phyloP scores from a whole-genome alignment of 495 filamentous ascomycete genomes.

The Bombardia bombarda region DNA sequence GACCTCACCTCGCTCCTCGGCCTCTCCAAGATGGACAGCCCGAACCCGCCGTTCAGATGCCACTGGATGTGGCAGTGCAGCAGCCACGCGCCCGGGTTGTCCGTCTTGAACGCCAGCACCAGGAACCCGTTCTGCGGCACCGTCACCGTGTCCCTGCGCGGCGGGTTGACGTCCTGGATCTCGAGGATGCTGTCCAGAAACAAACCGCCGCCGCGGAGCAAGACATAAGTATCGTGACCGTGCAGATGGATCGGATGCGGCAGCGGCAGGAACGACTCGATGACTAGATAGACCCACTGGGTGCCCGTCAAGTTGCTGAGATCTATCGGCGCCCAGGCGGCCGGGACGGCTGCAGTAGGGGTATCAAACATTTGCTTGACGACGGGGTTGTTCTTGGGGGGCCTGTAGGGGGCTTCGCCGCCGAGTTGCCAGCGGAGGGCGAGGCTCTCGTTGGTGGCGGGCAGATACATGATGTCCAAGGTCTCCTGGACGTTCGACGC shows the following conservation, averaged over 20 bases:
- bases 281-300: neutral
- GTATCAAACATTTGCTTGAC: constrained; percentile 2
- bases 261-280: constrained; percentile 30
- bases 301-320: neutral
- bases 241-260: constrained; percentile 46
- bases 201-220: constrained; percentile 29
- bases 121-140: constrained; percentile 30
- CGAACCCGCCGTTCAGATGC: constrained; percentile 37
- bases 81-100: constrained; percentile 43
- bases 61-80: constrained; percentile 37
- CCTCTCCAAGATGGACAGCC: constrained; percentile 30
- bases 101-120: constrained; percentile 41
- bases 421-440: constrained; percentile 6
- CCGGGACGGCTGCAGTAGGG: neutral
- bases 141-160: constrained; percentile 50
- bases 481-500: constrained; percentile 10
- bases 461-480: constrained; percentile 11
- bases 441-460: neutral
- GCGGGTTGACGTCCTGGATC: constrained; percentile 34
- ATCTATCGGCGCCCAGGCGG: neutral
- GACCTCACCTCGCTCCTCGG: neutral
- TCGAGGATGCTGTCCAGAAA: constrained; percentile 15
- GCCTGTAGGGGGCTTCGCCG: constrained; percentile 15
- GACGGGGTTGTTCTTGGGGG: constrained; percentile 19
- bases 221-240: constrained; percentile 51